These are phyloP conservation scores for Iberis pinnata DNA, from an alignment of 345 rosid species.

Conservation along the genomic window DNA sequence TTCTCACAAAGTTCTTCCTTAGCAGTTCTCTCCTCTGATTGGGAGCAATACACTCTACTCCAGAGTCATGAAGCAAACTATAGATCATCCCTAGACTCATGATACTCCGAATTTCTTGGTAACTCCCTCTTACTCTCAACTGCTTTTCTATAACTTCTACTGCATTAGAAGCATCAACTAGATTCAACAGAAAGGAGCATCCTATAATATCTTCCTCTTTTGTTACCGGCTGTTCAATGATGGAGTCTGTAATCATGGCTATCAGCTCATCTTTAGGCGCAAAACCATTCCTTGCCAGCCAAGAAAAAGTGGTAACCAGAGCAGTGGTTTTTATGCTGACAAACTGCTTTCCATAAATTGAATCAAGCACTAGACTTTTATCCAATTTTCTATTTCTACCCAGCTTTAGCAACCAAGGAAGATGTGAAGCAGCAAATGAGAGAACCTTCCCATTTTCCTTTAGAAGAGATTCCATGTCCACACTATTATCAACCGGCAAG, in stretches of 20 bases:
- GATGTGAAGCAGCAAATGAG: slow-evolving; percentile 64
- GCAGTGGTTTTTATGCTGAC: slow-evolving; percentile 59
- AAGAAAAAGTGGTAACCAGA: slow-evolving; percentile 54
- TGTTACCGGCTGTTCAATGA: slow-evolving; percentile 75
- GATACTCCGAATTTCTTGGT: slow-evolving; percentile 79
- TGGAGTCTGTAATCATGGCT: slow-evolving; percentile 68
- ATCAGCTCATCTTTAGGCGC: slow-evolving; percentile 75
- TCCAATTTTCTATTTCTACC: slow-evolving; percentile 40
- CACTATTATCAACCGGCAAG: slow-evolving; percentile 44
- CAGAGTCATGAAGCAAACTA: slow-evolving; percentile 73
- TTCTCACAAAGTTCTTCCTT: slow-evolving; percentile 53
- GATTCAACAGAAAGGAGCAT: slow-evolving; percentile 82
- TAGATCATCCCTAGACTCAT: slow-evolving; percentile 88
- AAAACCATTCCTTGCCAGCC: slow-evolving; percentile 85
- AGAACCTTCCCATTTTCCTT: slow-evolving; percentile 64
- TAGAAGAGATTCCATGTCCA: slow-evolving; percentile 52
- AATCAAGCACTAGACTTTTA: slow-evolving; percentile 40
- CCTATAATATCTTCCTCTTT: slow-evolving; percentile 83
- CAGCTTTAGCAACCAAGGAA: slow-evolving; percentile 88
- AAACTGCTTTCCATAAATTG: slow-evolving; percentile 57
- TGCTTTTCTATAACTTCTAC: slow-evolving; percentile 91
- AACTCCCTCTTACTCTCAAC: slow-evolving; percentile 60
- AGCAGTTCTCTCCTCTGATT: slow-evolving; percentile 70
- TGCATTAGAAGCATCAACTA: slow-evolving; percentile 77
- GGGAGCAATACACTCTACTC: slow-evolving; percentile 71